Evolutionary conservation across 2,329 filamentous ascomycete species (phyloP).

Genomic region (Fusarium temperatum): DNA sequence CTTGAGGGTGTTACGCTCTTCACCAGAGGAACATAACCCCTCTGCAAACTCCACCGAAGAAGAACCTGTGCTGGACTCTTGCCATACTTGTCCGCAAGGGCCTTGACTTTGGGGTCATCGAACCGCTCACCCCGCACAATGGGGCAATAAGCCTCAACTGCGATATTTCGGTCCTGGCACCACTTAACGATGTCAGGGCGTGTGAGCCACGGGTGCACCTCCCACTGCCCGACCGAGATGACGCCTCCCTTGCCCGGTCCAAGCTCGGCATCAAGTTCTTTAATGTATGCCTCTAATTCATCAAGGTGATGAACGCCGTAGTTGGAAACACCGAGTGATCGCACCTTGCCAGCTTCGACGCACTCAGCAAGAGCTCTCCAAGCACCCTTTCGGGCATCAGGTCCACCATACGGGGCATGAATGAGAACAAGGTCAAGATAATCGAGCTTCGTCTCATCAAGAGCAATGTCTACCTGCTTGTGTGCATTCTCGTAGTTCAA

Average conservation of each 20-base stretch:
- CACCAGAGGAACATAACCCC: conserved; percentile 75
- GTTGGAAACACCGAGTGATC: conserved; percentile 71
- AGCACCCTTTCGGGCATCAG: conserved; percentile 63
- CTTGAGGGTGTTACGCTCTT: conserved; percentile 76
- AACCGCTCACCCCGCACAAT: conserved; percentile 74
- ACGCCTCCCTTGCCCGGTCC: conserved; percentile 73
- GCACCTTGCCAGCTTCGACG: conserved; percentile 68
- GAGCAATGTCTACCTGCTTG: conserved; percentile 68
- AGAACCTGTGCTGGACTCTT: conserved; percentile 81
- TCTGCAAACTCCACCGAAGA: conserved; percentile 84
- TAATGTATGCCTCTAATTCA: conserved; percentile 67
- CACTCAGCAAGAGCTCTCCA: conserved; percentile 72
- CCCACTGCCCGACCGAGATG: conserved; percentile 86
- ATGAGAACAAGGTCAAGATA: conserved; percentile 75
- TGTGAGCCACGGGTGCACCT: conserved; percentile 88
- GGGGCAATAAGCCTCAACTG: conserved; percentile 71
- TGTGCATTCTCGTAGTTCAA: conserved; percentile 70
- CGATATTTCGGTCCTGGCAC: conserved; percentile 71
- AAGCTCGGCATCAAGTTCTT: conserved; percentile 68
- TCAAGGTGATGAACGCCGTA: conserved; percentile 71
- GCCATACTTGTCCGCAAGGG: conserved; percentile 74
- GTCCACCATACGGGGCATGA: conserved; percentile 68
- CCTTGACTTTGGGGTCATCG: conserved; percentile 71
- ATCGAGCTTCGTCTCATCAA: conserved; percentile 68
- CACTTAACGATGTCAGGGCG: conserved; percentile 82